Base-by-base conservation (phyloP, 164 flowering plant genomes). In the Nymphaea colorata region DNA sequence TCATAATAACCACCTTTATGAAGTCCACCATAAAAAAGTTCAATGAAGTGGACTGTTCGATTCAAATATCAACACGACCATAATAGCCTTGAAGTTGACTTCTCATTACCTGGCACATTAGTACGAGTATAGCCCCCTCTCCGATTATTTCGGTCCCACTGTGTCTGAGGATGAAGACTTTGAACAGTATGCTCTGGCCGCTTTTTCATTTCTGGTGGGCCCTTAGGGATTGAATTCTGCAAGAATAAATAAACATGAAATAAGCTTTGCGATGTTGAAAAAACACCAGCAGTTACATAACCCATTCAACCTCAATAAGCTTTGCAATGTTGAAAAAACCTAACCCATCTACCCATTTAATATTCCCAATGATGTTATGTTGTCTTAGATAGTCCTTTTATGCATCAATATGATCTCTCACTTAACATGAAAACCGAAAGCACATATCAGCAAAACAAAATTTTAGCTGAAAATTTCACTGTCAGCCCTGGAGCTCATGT, bases 101-200 rank as follows among this genome's bases (percentile, higher is more conserved):
- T 12, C 16, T 63, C 70, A 74, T 79, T 85, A 81, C 91, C 87
- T 76, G 84, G 77, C 44, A 73, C 59, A 73, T 69, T 18, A 78
- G 69, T 83, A 41, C 84, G 89, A 69, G 63, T 64, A 73, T 76
- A 79, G 44, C 82, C 82, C 65, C 84, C 83, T 73, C 82, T 82
- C 66, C 82, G 83, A 76, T 62, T 77, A 81, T 81, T 84, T 65
- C 75, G 90, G 62, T 87, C 90, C 74, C 79, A 55, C 64, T 42
- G 59, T 63, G 79, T 45, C 43, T 69, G 73, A 67, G 65, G 53
- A 18, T 64, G 81, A 41, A 63, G 44, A 57, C 25, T 70, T 64
- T 75, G 78, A 44, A 69, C 71, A 41, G 45, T 65, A 55, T 68
- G 74, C 70, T 84, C 93, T 43, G 66, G 41, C 57, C 64, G 78